A percentile compares a stretch with the other conserved stretches of the same genome.
Evolutionary conservation across 1,284 basidiomycete species (phyloP).

Genomic region (Trametes polyzona): DNA sequence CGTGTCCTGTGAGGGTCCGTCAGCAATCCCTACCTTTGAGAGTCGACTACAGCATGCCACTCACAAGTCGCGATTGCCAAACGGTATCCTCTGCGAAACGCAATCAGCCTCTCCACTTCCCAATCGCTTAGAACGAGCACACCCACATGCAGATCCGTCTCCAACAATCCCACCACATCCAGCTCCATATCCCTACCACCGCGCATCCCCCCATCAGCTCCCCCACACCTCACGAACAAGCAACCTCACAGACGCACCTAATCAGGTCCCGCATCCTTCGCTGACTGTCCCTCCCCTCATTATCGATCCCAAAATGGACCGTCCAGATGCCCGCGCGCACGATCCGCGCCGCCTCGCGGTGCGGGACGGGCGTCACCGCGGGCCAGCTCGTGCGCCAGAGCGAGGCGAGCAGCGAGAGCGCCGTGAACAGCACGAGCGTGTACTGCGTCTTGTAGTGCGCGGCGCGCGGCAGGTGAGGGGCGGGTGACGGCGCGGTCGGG

Average conservation of each 20-base stretch:
- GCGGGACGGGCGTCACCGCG: conserved; percentile 53
- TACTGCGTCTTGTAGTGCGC: conserved; percentile 25
- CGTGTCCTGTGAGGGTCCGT: conserved; percentile 57
- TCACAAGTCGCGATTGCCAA: conserved; percentile 88
- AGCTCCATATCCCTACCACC: conserved; percentile 72
- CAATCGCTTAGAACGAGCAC: conserved; percentile 1
- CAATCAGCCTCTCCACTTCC: neutral
- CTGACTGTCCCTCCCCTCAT: conserved; percentile 84
- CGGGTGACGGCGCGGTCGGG: conserved; percentile 18
- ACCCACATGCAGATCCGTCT: conserved; percentile 85
- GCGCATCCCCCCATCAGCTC: neutral
- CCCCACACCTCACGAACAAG: neutral
- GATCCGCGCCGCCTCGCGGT: conserved; percentile 68
- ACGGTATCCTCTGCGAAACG: conserved; percentile 70
- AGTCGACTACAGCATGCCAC: conserved; percentile 32
- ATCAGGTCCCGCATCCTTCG: conserved; percentile 77
- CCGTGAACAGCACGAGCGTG: conserved; percentile 47
- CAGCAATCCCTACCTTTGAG: conserved; percentile 7
- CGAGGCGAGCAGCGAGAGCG: conserved; percentile 56
- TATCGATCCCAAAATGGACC: conserved; percentile 88
- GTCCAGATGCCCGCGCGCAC: conserved; percentile 95
- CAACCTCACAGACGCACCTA: conserved; percentile 45
- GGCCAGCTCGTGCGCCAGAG: conserved; percentile 52
- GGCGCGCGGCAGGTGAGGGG: conserved; percentile 50
- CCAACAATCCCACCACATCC: conserved; percentile 82